These are phyloP conservation scores for Acephala macrosclerotiorum DNA, from an alignment of 2,329 filamentous ascomycete genomes.

Conservation along the genomic window DNA sequence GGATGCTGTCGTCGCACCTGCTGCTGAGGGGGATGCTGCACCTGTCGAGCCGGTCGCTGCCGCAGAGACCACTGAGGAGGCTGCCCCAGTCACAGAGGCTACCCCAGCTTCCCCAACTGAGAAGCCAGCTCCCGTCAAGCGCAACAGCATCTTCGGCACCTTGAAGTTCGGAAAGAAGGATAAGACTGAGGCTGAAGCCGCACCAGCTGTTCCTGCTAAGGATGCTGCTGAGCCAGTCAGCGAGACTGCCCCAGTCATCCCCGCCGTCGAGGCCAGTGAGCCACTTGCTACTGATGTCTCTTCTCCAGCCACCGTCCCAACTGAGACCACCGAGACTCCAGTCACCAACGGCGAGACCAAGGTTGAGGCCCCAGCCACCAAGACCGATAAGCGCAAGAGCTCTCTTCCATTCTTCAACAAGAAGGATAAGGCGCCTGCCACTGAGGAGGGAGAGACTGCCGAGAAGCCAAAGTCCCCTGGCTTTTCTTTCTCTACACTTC, in stretches of 20 bases:
- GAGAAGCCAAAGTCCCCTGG: constrained; percentile 35
- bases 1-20: constrained; percentile 51
- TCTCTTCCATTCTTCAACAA: constrained; percentile 67
- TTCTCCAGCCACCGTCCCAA: constrained; percentile 42
- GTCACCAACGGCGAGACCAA: constrained; percentile 50
- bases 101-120: constrained; percentile 42
- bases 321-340: constrained; percentile 44
- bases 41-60: constrained; percentile 28
- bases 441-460: constrained; percentile 51
- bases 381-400: constrained; percentile 66
- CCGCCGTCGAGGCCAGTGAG: constrained; percentile 42
- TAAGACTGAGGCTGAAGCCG: constrained; percentile 38
- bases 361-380: constrained; percentile 47
- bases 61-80: constrained; percentile 40
- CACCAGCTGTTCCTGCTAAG: constrained; percentile 42
- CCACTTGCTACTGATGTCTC: constrained; percentile 40
- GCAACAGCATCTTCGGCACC: constrained; percentile 44
- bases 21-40: constrained; percentile 37
- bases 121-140: constrained; percentile 44
- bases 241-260: constrained; percentile 46
- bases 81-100: constrained; percentile 45
- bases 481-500: constrained; percentile 46
- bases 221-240: constrained; percentile 43
- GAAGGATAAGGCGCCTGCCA: constrained; percentile 57
- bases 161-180: constrained; percentile 44